Evolutionary conservation across 2,329 filamentous ascomycete genomes (phyloP).

Genomic region (Aspergillus udagawae): DNA sequence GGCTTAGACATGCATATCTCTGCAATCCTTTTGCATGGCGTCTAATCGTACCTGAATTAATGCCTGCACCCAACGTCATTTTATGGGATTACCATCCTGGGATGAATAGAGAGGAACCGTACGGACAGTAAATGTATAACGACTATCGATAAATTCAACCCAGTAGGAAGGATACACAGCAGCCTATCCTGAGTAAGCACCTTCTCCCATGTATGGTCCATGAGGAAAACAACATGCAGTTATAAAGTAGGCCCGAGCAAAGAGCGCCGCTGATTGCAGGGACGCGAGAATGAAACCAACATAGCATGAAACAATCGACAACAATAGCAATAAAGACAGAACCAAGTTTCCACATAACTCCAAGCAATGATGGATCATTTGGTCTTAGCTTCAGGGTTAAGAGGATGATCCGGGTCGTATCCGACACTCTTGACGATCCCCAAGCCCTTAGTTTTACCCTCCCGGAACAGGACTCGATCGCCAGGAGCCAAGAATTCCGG

Average conservation of each 20-base stretch:
- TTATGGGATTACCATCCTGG: background rate
- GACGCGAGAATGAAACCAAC: background rate
- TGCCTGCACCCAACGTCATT: background rate
- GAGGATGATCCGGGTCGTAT: slow-evolving; percentile 66
- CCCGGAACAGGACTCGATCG: slow-evolving; percentile 85
- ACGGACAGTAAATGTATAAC: background rate
- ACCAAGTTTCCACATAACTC: background rate
- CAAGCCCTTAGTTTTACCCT: slow-evolving; percentile 90
- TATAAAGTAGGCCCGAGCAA: background rate
- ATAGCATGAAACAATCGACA: background rate
- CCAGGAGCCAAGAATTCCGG: slow-evolving; percentile 89
- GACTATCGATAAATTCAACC: background rate
- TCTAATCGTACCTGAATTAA: background rate
- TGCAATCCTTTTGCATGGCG: background rate
- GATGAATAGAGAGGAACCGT: background rate
- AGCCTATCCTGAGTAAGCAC: background rate
- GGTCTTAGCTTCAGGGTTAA: slow-evolving; percentile 38
- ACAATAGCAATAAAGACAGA: slow-evolving; percentile 1
- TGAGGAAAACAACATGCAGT: background rate
- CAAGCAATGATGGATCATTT: slow-evolving; percentile 1
- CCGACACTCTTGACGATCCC: slow-evolving; percentile 90
- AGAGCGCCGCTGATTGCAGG: background rate
- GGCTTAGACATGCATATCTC: background rate
- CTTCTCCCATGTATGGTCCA: background rate
- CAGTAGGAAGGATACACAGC: background rate